These are phyloP conservation scores for Dendrobium officinale DNA, from an alignment of 106 monocot species.

Conservation along the genomic window DNA sequence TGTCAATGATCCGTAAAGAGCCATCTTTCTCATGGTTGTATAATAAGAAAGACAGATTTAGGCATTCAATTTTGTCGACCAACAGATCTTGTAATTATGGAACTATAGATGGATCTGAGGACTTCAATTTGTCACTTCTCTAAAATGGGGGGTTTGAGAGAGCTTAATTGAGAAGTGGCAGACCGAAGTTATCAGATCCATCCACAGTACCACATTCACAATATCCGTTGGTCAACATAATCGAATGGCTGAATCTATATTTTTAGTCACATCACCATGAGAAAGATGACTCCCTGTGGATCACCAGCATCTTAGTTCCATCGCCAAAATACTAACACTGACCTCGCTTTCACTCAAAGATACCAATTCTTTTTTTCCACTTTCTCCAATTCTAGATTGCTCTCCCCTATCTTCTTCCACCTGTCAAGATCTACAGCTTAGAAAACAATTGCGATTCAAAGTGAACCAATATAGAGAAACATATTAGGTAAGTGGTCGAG, in stretches of 20 bases:
- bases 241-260: constrained; percentile 8
- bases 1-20: constrained; percentile 33
- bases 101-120: constrained; percentile 19
- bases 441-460: background rate
- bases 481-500: background rate
- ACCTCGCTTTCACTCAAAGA: background rate
- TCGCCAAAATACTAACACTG: background rate
- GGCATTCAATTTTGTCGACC: constrained; percentile 1
- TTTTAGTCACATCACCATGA: constrained; percentile 53
- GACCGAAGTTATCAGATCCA: constrained; percentile 40
- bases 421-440: background rate
- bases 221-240: constrained; percentile 9
- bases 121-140: constrained; percentile 44
- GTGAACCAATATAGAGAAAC: background rate
- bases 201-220: background rate
- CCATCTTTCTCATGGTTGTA: constrained; percentile 74
- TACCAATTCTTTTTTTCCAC: background rate
- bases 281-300: constrained; percentile 60
- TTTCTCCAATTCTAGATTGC: background rate
- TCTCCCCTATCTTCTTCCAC: constrained; percentile 3
- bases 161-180: constrained; percentile 21
- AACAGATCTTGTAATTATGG: constrained; percentile 6
- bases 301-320: background rate
- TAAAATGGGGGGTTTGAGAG: constrained; percentile 2
- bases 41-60: constrained; percentile 18